A percentile compares a stretch with the other conserved stretches of the same genome.
Evolutionary conservation across 441 rosid genomes (phyloP).

Genomic region (Gossypium davidsonii): DNA sequence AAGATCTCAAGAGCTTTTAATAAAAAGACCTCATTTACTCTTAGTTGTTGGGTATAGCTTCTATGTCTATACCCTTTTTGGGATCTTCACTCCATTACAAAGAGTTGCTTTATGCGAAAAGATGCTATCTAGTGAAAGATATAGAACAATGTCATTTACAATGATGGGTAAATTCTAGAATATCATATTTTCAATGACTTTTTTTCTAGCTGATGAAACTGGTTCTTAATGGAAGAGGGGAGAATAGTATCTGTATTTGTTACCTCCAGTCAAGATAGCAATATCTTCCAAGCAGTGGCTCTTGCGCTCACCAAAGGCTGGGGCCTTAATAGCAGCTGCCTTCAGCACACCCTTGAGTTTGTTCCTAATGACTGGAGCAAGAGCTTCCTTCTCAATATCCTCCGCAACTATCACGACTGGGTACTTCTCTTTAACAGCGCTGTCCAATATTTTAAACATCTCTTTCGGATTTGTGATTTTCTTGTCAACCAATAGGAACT

Average conservation of each 20-base stretch:
- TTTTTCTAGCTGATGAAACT: background rate
- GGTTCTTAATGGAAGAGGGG: background rate
- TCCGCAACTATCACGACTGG: constrained; percentile 79
- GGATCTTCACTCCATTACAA: no score
- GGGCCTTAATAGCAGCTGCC: constrained; percentile 84
- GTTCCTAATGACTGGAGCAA: constrained; percentile 73
- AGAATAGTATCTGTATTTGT: background rate
- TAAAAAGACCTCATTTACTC: no score
- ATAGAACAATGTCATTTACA: background rate
- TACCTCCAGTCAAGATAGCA: constrained; percentile 92
- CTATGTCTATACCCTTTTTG: no score
- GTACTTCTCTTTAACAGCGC: constrained; percentile 72
- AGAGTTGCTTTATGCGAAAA: background rate
- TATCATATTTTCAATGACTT: background rate
- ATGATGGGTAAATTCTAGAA: no score
- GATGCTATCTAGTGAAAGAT: background rate
- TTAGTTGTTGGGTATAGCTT: no score
- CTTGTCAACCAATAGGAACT: constrained; percentile 85
- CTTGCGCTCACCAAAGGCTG: constrained; percentile 84
- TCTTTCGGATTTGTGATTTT: constrained; percentile 73
- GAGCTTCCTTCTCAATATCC: constrained; percentile 67
- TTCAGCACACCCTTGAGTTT: constrained; percentile 70
- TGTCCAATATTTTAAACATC: constrained; percentile 72
- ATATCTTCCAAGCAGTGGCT: constrained; percentile 85
- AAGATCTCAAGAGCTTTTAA: no score